Conservation (phyloP, 768 basidiomycete genomes). For the Hypholoma fasciculare region DNA sequence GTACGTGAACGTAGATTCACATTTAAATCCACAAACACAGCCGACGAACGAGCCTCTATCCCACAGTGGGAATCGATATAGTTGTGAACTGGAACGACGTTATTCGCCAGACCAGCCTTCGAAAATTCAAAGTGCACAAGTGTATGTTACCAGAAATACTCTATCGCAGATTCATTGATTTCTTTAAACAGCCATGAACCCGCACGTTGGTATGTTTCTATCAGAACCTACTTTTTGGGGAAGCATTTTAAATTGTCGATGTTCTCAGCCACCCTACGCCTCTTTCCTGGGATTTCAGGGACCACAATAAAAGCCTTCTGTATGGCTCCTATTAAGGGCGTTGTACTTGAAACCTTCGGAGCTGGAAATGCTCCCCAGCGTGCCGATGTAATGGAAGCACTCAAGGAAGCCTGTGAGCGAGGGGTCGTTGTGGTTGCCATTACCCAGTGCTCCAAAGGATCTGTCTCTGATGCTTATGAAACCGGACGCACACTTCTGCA, state of each 20-base stretch:
- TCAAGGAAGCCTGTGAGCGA: conserved; percentile 79
- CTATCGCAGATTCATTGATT: background rate
- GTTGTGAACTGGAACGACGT: conserved; percentile 89
- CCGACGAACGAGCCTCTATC: conserved; percentile 8
- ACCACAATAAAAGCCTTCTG: conserved; percentile 77
- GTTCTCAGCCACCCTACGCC: conserved; percentile 68
- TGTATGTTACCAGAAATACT: conserved; percentile 32
- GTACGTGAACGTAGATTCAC: conserved; percentile 33
- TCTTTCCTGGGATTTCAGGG: conserved; percentile 86
- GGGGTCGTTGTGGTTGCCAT: conserved; percentile 91
- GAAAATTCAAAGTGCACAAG: conserved; percentile 83
- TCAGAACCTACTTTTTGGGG: background rate
- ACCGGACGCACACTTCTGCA: conserved; percentile 70
- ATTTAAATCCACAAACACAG: background rate
- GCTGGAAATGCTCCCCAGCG: conserved; percentile 92
- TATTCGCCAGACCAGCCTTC: conserved; percentile 75
- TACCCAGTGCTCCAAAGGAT: conserved; percentile 85
- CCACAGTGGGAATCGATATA: conserved; percentile 84
- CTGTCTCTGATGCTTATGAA: conserved; percentile 83
- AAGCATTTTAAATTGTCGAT: background rate
- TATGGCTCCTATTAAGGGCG: conserved; percentile 70
- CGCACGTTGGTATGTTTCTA: conserved; percentile 70
- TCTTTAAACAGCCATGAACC: conserved; percentile 60
- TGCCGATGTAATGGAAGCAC: conserved; percentile 67
- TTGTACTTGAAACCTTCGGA: conserved; percentile 90